phyloP scores from a whole-genome alignment of 2,329 filamentous ascomycete genomes.

The Cladosporium sp. region DNA sequence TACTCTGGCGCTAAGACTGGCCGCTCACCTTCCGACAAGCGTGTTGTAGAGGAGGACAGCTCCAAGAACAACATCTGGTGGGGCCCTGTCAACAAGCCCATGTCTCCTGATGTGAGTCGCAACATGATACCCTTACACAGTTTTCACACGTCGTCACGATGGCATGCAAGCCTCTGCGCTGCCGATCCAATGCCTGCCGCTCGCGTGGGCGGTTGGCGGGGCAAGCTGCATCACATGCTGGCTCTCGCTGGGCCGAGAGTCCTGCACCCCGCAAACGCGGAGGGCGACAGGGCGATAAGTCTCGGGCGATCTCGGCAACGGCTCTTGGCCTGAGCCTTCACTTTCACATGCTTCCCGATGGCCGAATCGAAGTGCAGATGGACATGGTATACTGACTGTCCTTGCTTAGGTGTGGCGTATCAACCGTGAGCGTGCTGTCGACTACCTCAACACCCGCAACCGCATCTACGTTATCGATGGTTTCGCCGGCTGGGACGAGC shows the following conservation, averaged over 20 bases:
- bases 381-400: constrained; percentile 7
- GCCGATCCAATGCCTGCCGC: constrained; percentile 3
- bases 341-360: constrained; percentile 17
- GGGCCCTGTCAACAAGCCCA: constrained; percentile 99
- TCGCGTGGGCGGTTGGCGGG: constrained; percentile 16
- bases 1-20: constrained; percentile 99
- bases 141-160: constrained; percentile 13
- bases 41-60: constrained; percentile 86
- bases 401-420: constrained; percentile 87
- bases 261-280: constrained; percentile 7
- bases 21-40: constrained; percentile 94
- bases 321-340: constrained; percentile 13
- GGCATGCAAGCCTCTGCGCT: constrained; percentile 2
- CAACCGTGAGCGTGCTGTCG: constrained; percentile 96
- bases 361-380: neutral
- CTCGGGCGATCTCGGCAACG: constrained; percentile 18
- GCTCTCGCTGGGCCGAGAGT: neutral
- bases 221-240: constrained; percentile 19
- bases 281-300: neutral
- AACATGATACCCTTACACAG: constrained; percentile 4
- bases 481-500: constrained; percentile 96
- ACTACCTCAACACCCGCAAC: constrained; percentile 98
- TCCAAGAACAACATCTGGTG: constrained; percentile 97
- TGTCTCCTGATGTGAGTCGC: constrained; percentile 85
- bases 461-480: constrained; percentile 98